Percentiles rank a stretch among this genome's conserved stretches.
phyloP scores from a whole-genome alignment of 305 asterid species.

The Petunia hybrid region DNA sequence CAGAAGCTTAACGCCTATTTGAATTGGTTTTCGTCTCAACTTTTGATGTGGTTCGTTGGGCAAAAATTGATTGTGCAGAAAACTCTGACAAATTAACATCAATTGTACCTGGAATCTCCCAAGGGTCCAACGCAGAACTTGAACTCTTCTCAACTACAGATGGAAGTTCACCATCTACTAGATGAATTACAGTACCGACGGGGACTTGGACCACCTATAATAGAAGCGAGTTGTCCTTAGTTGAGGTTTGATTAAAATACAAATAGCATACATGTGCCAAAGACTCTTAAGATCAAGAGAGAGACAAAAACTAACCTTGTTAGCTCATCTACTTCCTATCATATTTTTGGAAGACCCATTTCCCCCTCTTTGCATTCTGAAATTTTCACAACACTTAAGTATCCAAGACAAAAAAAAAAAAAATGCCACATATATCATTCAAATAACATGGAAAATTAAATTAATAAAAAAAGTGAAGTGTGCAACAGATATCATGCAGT shows the following conservation, averaged over 20 bases:
- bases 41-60: slow-evolving; percentile 36
- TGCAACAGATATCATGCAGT: not conserved
- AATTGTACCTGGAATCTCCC: slow-evolving; percentile 74
- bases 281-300: not conserved
- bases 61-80: slow-evolving; percentile 37
- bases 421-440: too few species aligned
- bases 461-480: not conserved
- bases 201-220: slow-evolving; percentile 81
- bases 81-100: slow-evolving; percentile 37
- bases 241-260: too few species aligned
- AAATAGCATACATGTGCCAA: too few species aligned
- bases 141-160: slow-evolving; percentile 46
- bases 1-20: slow-evolving; percentile 11
- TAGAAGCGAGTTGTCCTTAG: not conserved
- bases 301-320: slow-evolving; percentile 63
- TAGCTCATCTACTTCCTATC: slow-evolving; percentile 88
- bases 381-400: slow-evolving; percentile 18
- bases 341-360: slow-evolving; percentile 81
- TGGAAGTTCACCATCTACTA: slow-evolving; percentile 62
- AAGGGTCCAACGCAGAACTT: slow-evolving; percentile 71
- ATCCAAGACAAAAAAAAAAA: not conserved
- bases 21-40: slow-evolving; percentile 31
- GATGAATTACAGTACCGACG: slow-evolving; percentile 66
- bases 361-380: slow-evolving; percentile 92
- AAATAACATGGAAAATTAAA: too few species aligned